Conservation (phyloP, 495 filamentous ascomycete species). For the Hamigera avellanea region DNA sequence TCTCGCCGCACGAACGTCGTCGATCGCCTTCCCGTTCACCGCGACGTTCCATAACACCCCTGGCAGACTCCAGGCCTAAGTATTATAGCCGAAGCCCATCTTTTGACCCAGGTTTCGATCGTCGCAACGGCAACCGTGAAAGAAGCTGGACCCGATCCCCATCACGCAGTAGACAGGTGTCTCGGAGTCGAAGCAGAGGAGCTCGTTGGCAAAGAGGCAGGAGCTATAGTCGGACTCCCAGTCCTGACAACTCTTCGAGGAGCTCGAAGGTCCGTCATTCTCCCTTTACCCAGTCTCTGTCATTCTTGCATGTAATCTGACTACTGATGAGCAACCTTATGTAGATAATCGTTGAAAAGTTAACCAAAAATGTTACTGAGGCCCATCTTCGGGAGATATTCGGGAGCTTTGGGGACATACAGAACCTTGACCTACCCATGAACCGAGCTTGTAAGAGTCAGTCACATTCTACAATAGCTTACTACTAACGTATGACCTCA, state of each 20-base stretch:
- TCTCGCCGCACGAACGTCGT: neutral
- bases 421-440: constrained; percentile 77
- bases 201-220: constrained; percentile 26
- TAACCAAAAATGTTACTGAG: constrained; percentile 91
- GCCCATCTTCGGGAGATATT: constrained; percentile 88
- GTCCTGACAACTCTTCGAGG: constrained; percentile 29
- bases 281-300: neutral
- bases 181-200: constrained; percentile 30
- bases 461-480: no score
- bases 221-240: constrained; percentile 39
- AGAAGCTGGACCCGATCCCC: constrained; percentile 34
- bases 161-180: constrained; percentile 18
- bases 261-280: constrained; percentile 45
- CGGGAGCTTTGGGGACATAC: constrained; percentile 73
- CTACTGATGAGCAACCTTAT: constrained; percentile 5
- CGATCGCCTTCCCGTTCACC: neutral
- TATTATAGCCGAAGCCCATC: constrained; percentile 25
- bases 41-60: constrained; percentile 30
- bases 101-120: constrained; percentile 14
- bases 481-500: no score
- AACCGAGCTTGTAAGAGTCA: constrained; percentile 66
- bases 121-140: constrained; percentile 25
- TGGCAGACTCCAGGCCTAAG: constrained; percentile 24
- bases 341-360: constrained; percentile 90
- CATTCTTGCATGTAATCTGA: neutral